Base-by-base conservation (phyloP, 2,329 filamentous ascomycete species). In the Didymosphaeria variabile region DNA sequence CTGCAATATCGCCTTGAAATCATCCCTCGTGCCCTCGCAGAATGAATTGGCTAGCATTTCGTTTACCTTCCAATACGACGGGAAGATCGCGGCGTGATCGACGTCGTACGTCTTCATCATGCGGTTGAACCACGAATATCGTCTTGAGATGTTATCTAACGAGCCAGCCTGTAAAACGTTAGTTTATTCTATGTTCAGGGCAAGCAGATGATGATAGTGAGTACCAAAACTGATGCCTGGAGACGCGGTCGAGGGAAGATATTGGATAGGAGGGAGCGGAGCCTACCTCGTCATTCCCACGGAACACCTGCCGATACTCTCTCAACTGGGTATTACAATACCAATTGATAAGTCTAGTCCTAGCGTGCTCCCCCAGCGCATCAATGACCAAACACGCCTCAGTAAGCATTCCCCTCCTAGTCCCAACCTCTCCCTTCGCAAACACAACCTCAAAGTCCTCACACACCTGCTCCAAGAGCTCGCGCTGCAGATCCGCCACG, bases 391-490 rank as follows among this genome's bases (percentile, higher is more conserved):
- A 83, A 76, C 95, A 98, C 0, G 92, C 93, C 79, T 99, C 95
- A 38, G 90, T 84, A 58, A 99, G 85, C 76, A 90, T 89, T 15
- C 84, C 86, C 67, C 87, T 88, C 67, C 89, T 89, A 59, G 87
- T 83, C 3, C 84, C 83, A 15, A 97, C 88, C 79, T 98, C 94
- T 23, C 88, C 90, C 79, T 94, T 97, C 21, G 94, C 90, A 79
- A 98, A 99, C 0, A 92, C 91, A 60, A 97, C 87, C 82, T 99
- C 95, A 75, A 99, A 99, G 79, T 99, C 95, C 80, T 98, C 95
- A 77, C 95, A 99, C n/a, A 99, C 91, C 79, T 99, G 95, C 81
- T 99, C 95, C 59, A 97, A 82, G 60, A 99, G 81, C 77, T 97
- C 94, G 62, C 94, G 85, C 81, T 99, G 95, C 65, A 99, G 85